These are phyloP conservation scores for Mycena venus DNA, from an alignment of 768 basidiomycete species.

Conservation along the genomic window DNA sequence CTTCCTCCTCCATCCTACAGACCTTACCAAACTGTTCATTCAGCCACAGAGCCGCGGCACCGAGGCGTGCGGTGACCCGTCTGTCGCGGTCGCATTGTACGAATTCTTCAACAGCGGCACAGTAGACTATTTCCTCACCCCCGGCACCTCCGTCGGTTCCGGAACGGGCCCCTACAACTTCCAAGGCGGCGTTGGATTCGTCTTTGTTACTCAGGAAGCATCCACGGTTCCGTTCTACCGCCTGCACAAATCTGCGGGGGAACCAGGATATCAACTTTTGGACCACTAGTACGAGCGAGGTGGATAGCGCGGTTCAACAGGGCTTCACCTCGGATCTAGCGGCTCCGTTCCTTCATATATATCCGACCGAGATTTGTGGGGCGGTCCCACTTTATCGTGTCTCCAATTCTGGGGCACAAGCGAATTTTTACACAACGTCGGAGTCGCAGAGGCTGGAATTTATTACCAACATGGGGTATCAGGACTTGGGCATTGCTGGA, in stretches of 20 bases:
- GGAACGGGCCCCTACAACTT: neutral
- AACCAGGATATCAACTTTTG: slow-evolving; percentile 35
- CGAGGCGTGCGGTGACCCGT: neutral
- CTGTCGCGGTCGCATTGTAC: neutral
- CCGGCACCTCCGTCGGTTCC: neutral
- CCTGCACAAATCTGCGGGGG: slow-evolving; percentile 27
- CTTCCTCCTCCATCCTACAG: neutral
- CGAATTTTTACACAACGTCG: slow-evolving; percentile 27
- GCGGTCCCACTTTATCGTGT: slow-evolving; percentile 18
- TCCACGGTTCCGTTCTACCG: slow-evolving; percentile 37
- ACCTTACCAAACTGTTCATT: neutral
- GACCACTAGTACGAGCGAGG: slow-evolving; percentile 28
- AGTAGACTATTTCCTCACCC: neutral
- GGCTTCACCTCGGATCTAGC: neutral
- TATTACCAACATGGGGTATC: slow-evolving; percentile 11
- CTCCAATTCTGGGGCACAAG: neutral
- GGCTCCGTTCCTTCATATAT: slow-evolving; percentile 29
- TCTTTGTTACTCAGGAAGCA: slow-evolving; percentile 2
- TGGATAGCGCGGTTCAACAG: slow-evolving; percentile 19
- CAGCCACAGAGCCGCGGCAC: neutral
- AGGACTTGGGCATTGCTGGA: slow-evolving; percentile 21
- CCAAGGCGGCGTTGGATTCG: neutral
- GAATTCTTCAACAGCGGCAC: neutral
- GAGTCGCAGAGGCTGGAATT: slow-evolving; percentile 14
- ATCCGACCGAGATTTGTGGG: slow-evolving; percentile 22